These are phyloP conservation scores for Wickerhamomyces kurtzmanii DNA, from an alignment of 805 yeast genomes.

Conservation along the genomic window DNA sequence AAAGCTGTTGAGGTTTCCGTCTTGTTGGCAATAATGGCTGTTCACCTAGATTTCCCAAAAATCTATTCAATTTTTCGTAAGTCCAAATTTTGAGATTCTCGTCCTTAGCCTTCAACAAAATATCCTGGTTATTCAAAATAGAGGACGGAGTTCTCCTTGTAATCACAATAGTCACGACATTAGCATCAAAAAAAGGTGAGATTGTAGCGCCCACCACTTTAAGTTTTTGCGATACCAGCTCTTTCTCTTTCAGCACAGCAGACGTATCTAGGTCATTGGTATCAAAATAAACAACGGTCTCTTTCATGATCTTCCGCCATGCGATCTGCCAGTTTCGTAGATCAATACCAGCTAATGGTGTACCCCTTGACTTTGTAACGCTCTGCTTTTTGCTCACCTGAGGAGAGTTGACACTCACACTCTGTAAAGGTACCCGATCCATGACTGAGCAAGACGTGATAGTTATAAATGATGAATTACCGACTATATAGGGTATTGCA, in stretches of 20 bases:
- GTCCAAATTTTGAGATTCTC: conserved; percentile 78
- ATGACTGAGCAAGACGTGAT: no score
- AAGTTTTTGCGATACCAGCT: conserved; percentile 20
- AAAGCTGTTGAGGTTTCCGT: conserved; percentile 25
- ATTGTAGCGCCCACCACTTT: conserved; percentile 40
- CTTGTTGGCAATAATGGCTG: conserved; percentile 7
- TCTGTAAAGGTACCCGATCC: no score
- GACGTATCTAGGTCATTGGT: conserved; percentile 23
- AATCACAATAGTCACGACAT: conserved; percentile 66
- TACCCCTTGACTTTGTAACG: no score
- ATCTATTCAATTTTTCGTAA: conserved; percentile 74
- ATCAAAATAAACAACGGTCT: conserved; percentile 49
- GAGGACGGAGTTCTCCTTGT: conserved; percentile 46
- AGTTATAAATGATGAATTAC: no score
- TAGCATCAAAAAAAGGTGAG: conserved; percentile 46
- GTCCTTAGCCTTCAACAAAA: conserved; percentile 51
- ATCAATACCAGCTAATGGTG: no score
- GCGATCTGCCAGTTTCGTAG: conserved; percentile 46
- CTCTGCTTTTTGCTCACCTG: no score
- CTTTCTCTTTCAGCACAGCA: conserved; percentile 19
- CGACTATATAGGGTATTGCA: no score
- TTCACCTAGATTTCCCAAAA: conserved; percentile 55
- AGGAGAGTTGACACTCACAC: no score
- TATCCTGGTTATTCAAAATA: conserved; percentile 41
- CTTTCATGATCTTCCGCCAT: conserved; percentile 51